These are phyloP conservation scores for Verbascum thapsus DNA, from an alignment of 257 asterid species.

Conservation along the genomic window DNA sequence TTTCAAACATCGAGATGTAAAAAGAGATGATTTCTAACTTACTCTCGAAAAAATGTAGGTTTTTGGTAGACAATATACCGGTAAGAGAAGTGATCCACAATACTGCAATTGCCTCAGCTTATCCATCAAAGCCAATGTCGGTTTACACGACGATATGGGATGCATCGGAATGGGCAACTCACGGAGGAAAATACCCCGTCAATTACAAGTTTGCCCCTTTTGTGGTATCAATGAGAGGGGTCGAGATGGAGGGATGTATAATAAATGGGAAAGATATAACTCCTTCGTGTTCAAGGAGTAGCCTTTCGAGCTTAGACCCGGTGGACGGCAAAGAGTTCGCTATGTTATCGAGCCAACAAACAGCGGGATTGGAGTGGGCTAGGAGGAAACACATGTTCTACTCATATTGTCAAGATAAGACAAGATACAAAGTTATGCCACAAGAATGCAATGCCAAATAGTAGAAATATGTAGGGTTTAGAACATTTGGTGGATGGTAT, in stretches of 20 bases:
- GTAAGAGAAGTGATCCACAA: slow-evolving; percentile 63
- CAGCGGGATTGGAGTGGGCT: slow-evolving; percentile 63
- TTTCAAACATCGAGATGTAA: too few species aligned
- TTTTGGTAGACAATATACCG: slow-evolving; percentile 77
- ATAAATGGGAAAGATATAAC: slow-evolving; percentile 28
- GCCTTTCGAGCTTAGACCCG: slow-evolving; percentile 65
- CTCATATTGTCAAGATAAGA: slow-evolving; percentile 73
- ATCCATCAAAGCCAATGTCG: slow-evolving; percentile 86
- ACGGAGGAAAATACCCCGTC: slow-evolving; percentile 81
- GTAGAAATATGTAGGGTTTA: background rate
- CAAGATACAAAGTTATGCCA: slow-evolving; percentile 68
- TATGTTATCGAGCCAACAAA: slow-evolving; percentile 54
- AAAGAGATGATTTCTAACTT: too few species aligned
- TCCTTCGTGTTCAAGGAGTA: slow-evolving; percentile 48
- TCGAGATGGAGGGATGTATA: slow-evolving; percentile 70
- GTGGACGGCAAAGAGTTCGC: slow-evolving; percentile 71
- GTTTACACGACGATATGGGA: slow-evolving; percentile 72
- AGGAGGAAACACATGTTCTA: slow-evolving; percentile 80
- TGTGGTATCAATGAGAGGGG: slow-evolving; percentile 44
- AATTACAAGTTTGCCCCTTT: slow-evolving; percentile 70
- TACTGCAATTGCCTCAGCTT: slow-evolving; percentile 48
- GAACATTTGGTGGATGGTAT: too few species aligned
- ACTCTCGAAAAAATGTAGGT: slow-evolving; percentile 50
- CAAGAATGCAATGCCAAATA: slow-evolving; percentile 65
- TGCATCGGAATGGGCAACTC: slow-evolving; percentile 89